Conservation (phyloP, 2,329 filamentous ascomycete genomes). For the Fusarium sarcochroum region DNA sequence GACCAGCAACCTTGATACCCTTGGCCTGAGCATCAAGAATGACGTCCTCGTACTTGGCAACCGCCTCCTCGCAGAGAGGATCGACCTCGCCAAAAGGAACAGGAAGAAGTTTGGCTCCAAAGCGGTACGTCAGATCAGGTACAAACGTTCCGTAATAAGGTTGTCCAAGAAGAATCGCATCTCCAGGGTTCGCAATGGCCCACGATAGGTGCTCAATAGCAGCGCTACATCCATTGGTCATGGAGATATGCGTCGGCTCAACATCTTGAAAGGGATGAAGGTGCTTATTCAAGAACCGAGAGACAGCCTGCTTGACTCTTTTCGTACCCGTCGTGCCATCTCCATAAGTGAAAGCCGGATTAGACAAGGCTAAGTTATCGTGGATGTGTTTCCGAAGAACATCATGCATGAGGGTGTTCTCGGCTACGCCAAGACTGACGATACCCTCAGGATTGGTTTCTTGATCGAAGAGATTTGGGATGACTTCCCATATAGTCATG, state of each 20-base stretch:
- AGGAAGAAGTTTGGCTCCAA: slow-evolving; percentile 58
- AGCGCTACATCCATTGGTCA: slow-evolving; percentile 59
- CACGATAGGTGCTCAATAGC: slow-evolving; percentile 59
- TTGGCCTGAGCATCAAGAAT: slow-evolving; percentile 55
- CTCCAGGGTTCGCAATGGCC: slow-evolving; percentile 57
- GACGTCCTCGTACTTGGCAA: slow-evolving; percentile 61
- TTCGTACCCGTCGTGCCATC: slow-evolving; percentile 58
- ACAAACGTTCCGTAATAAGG: slow-evolving; percentile 65
- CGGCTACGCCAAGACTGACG: slow-evolving; percentile 66
- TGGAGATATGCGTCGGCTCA: slow-evolving; percentile 52
- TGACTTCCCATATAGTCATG: slow-evolving; percentile 58
- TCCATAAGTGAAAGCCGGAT: slow-evolving; percentile 57
- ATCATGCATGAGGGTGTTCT: slow-evolving; percentile 67
- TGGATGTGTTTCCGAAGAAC: slow-evolving; percentile 59
- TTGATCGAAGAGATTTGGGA: slow-evolving; percentile 61
- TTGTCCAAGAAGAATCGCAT: slow-evolving; percentile 58
- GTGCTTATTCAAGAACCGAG: slow-evolving; percentile 55
- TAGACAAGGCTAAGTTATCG: slow-evolving; percentile 52
- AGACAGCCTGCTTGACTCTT: slow-evolving; percentile 50
- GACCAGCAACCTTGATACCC: slow-evolving; percentile 59
- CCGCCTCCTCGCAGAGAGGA: slow-evolving; percentile 58
- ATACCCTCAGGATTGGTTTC: slow-evolving; percentile 59
- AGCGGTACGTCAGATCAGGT: slow-evolving; percentile 60
- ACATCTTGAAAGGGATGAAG: slow-evolving; percentile 51
- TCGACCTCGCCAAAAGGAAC: slow-evolving; percentile 61